These are phyloP conservation scores for Leishmania aethiopica DNA, from an alignment of 208 protist species.

Conservation along the genomic window DNA sequence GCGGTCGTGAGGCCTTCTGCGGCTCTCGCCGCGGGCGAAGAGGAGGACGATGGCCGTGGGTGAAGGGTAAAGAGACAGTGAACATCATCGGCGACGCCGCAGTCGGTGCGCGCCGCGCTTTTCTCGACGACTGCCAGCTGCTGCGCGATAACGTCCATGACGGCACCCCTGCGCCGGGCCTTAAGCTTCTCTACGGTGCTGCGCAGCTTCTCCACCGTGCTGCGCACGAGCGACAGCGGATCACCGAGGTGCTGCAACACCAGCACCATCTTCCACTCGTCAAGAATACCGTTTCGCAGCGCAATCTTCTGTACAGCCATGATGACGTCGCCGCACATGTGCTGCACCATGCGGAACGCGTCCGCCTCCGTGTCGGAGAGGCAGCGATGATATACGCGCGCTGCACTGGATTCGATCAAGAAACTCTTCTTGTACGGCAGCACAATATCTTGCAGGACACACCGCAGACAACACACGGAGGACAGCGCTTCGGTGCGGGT, in stretches of 20 bases:
- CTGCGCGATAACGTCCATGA: conserved; percentile 8
- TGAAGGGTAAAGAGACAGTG: conserved; percentile 29
- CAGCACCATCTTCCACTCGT: conserved; percentile 46
- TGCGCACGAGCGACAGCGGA: conserved; percentile 26
- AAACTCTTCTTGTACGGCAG: conserved; percentile 62
- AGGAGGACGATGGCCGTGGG: not conserved
- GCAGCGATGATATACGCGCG: conserved; percentile 7
- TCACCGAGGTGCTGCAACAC: conserved; percentile 30
- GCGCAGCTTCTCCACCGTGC: conserved; percentile 33
- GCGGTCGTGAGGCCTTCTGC: not conserved
- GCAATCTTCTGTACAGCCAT: conserved; percentile 33
- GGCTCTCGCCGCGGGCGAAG: not conserved
- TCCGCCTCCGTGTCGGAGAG: conserved; percentile 44
- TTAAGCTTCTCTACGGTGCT: conserved; percentile 6
- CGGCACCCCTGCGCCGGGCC: conserved; percentile 3
- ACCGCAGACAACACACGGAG: conserved; percentile 36
- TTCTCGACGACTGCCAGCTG: conserved; percentile 16
- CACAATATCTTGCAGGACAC: conserved; percentile 42
- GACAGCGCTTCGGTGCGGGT: conserved; percentile 33
- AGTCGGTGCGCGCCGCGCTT: conserved; percentile 1
- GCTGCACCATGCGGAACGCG: conserved; percentile 44
- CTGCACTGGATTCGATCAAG: conserved; percentile 10
- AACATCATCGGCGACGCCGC: conserved; percentile 21
- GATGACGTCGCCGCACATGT: conserved; percentile 42
- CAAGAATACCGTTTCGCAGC: conserved; percentile 25